Evolutionary conservation across 1,284 basidiomycete genomes (phyloP), one percentile per base, ranked within the genome.

Genomic region (Trametes pubescens): DNA sequence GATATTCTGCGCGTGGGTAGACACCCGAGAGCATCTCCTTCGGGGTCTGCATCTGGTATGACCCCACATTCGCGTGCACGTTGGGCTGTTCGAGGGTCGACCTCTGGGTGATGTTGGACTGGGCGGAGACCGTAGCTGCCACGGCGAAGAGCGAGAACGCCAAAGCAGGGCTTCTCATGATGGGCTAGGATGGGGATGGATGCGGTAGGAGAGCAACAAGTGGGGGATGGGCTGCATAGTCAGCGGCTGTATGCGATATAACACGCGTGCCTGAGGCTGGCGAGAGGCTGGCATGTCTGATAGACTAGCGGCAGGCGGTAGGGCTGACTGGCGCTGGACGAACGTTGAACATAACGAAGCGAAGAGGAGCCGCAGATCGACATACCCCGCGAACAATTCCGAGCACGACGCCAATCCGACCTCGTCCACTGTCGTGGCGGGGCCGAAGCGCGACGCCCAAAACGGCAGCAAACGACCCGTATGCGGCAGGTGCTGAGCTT

Each of bases 141-240:
- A 69, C 68, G 16, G 70, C 70, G 53, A 73, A 60, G 59, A 74
- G 57, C 48, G 67, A 69, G 56, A 74, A 71, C 38, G 67, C 66
- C 51, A 72, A 59, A 48, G 65, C 65, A 29, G 71, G 71, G 60
- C 68, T 72, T 37, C 71, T 72, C 73, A 74, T 74, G 46, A 11
- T 65, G 64, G 32, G 40, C 6, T 26, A 24, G 43, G 24, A 38
- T 1, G 18, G n/a, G 44, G 29, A 35, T 32, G 21, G 32, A 22
- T 18, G 54, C 7, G 4, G 34, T 24, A 16, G 21, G 21, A 35
- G 14, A 22, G 24, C 11, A 29, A 18, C 5, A 11, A 44, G 35
- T 18, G 21, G 18, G 29, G 21, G 16, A 38, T 18, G 35, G 14
- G 21, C 14, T 13, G 22, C 16, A 53, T 16, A 22, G 51, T 2